Base-by-base conservation (phyloP, 371 early-diverging fungal genomes). In the Smittium culicis region DNA sequence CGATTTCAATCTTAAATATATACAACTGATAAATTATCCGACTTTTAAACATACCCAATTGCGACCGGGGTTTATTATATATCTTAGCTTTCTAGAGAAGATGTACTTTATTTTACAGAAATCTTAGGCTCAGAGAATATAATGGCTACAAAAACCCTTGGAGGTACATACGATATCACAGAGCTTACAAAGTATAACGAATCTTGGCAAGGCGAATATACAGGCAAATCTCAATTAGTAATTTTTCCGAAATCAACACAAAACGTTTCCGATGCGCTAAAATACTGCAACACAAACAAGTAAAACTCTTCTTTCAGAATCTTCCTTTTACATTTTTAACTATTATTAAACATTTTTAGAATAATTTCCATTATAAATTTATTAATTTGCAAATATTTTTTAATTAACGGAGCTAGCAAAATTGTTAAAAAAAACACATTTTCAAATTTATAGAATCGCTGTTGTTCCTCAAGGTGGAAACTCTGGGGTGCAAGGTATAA, bases 391-490 rank as follows among this genome's bases (percentile, higher is more conserved):
- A n/a, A n/a, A n/a, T n/a, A n/a, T n/a, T n/a, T n/a, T n/a, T n/a
- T n/a, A n/a, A n/a, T n/a, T n/a, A n/a, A n/a, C n/a, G n/a, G n/a
- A n/a, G n/a, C n/a, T n/a, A n/a, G n/a, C n/a, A n/a, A n/a, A n/a
- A n/a, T n/a, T n/a, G n/a, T n/a, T n/a, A n/a, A n/a, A n/a, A n/a
- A n/a, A n/a, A n/a, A n/a, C n/a, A n/a, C n/a, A n/a, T n/a, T n/a
- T n/a, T n/a, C n/a, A n/a, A n/a, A n/a, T n/a, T n/a, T n/a, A n/a
- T n/a, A n/a, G 83, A 35, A 74, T 97, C 34, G 93, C 94, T 16
- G 90, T 98, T 34, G 94, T 94, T 1, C 97, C 98, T 34, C 98
- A 98, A 76, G 98, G 98, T 67, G 98, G 96, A 55, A 96, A 96
- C 76, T 96, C 96, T 1, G 94, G 96, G 30, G 73, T 90, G 5